phyloP scores from a whole-genome alignment of 2,329 filamentous ascomycete genomes.

The Fusarium pininemorale region DNA sequence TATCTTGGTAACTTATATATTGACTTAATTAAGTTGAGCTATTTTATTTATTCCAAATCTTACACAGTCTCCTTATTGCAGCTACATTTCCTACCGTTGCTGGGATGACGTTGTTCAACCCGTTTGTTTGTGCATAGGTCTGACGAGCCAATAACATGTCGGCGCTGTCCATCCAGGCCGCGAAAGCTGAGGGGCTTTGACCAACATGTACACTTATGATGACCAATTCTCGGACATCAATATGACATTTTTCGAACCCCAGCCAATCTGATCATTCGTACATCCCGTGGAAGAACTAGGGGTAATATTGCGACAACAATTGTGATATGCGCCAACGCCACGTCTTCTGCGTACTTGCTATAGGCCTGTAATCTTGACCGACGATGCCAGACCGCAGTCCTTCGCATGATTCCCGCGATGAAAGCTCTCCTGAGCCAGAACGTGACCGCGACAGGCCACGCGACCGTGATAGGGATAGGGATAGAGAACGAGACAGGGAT shows the following conservation, averaged over 20 bases:
- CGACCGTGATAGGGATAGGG: constrained; percentile 9
- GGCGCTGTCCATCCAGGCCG: constrained; percentile 24
- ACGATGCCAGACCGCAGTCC: constrained; percentile 37
- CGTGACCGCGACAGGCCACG: constrained; percentile 19
- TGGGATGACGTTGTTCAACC: constrained; percentile 26
- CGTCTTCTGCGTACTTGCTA: constrained; percentile 7
- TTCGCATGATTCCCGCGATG: constrained; percentile 37
- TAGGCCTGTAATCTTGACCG: constrained; percentile 19
- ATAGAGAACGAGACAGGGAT: not conserved
- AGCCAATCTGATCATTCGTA: not conserved
- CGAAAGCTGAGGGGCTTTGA: constrained; percentile 39
- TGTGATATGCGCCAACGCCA: constrained; percentile 31
- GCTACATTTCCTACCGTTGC: not conserved
- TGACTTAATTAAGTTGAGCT: too few species aligned
- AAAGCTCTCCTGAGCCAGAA: constrained; percentile 34
- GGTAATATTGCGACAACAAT: constrained; percentile 13
- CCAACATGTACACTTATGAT: constrained; percentile 21
- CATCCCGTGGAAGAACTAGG: not conserved
- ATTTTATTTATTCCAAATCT: not conserved
- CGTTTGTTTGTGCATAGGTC: constrained; percentile 30
- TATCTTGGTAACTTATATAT: not conserved
- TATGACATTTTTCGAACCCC: constrained; percentile 16
- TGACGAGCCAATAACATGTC: constrained; percentile 29
- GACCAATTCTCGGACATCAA: constrained; percentile 17
- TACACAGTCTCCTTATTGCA: not conserved